Evolutionary conservation across 2,329 filamentous ascomycete genomes (phyloP), one percentile per base, ranked within the genome.

Genomic region (Neonectria neomacrospora): DNA sequence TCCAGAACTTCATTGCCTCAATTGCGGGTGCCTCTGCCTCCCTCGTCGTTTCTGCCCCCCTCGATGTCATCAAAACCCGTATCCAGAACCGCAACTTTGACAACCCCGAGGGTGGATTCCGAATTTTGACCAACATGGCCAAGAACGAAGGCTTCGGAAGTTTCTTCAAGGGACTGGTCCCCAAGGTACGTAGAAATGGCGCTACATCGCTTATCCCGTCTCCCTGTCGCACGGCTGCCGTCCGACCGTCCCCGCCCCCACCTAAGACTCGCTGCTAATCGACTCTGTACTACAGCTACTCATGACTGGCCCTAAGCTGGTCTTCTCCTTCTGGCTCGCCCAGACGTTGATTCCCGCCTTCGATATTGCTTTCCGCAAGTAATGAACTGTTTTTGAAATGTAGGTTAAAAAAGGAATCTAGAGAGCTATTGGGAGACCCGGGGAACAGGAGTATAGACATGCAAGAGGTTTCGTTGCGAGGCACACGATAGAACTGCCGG

Each of bases 31-130:
- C 96, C 56, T 96, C 93, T 58, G 94, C 96, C 12, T 97, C 94
- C n/a, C 87, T 99, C 50, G 81, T 99, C 52, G 95, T 99, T 53
- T 97, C 94, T n/a, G 94, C 94, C 23, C 95, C 95, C 28, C 87
- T 98, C 63, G 95, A 98, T 77, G 95, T 98, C 72, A 96, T 98
- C 87, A 98, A 98, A 88, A 97, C 95, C 64, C 90, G 95, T 75
- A 97, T 98, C 74, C 95, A 98, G 83, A 98, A 98, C 87, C 89
- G 92, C 77, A 98, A 99, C 85, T 99, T 99, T 74, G 96, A 99
- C 69, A 96, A 97, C 85, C 95, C 95, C 64, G 94, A 98, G 84
- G 91, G 91, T 72, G 96, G 96, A 45, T 93, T 97, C 86, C 88
- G 89, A 75, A 98, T 99, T 73, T 83, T 99, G 66, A 86, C 89